phyloP scores from a whole-genome alignment of 2,329 filamentous ascomycete genomes.

The Didymella segeticola region DNA sequence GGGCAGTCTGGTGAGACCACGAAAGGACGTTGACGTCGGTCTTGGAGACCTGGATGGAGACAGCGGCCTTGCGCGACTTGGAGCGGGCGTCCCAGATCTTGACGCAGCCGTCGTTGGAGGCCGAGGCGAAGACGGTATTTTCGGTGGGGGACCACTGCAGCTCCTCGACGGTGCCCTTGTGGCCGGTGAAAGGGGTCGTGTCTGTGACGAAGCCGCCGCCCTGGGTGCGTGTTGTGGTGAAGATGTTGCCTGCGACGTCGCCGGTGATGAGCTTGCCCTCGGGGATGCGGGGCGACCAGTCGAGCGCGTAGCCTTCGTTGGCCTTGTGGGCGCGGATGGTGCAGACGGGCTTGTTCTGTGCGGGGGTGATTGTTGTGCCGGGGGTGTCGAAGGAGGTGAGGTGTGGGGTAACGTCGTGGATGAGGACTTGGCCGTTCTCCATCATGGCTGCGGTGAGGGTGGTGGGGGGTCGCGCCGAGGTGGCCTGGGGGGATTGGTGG shows the following conservation, averaged over 20 bases:
- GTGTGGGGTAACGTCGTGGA: slow-evolving; percentile 93
- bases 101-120: slow-evolving; percentile 90
- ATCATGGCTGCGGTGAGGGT: slow-evolving; percentile 92
- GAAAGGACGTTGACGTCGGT: slow-evolving; percentile 96
- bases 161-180: slow-evolving; percentile 87
- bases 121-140: slow-evolving; percentile 91
- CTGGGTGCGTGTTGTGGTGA: slow-evolving; percentile 82
- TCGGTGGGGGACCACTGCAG: slow-evolving; percentile 96
- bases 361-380: slow-evolving; percentile 77
- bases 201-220: slow-evolving; percentile 91
- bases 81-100: slow-evolving; percentile 95
- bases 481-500: slow-evolving; percentile 77
- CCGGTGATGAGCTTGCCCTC: slow-evolving; percentile 88
- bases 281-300: slow-evolving; percentile 87
- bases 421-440: slow-evolving; percentile 84
- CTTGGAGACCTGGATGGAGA: slow-evolving; percentile 82
- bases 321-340: slow-evolving; percentile 90
- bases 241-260: slow-evolving; percentile 90
- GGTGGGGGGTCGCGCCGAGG: slow-evolving; percentile 73
- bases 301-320: slow-evolving; percentile 89
- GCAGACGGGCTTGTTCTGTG: slow-evolving; percentile 86
- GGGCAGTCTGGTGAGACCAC: slow-evolving; percentile 87
- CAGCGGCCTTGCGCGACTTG: slow-evolving; percentile 85
- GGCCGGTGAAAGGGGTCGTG: slow-evolving; percentile 80
- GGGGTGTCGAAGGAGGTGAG: slow-evolving; percentile 89